Evolutionary conservation across 768 basidiomycete species (phyloP), one percentile per base, ranked within the genome.

Genomic region (Cystobasidium onofrii): DNA sequence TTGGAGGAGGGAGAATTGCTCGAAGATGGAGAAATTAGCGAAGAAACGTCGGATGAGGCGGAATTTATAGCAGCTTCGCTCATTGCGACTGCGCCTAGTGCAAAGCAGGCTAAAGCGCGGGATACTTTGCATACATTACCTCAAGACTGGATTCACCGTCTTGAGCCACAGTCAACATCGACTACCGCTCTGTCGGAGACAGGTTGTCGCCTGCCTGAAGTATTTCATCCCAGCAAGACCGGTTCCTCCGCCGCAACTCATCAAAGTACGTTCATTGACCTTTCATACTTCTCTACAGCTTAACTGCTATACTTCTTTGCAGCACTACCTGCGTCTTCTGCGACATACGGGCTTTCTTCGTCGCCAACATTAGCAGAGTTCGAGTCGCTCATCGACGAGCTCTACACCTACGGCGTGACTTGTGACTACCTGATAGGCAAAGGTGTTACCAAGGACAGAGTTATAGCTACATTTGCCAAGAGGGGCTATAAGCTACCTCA

Each of bases 341-440:
- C 57, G 13, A 9, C 9, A 23, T 43, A 15, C 63, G 41, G 10
- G n/a, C n/a, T n/a, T n/a, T n/a, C 46, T 20, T n/a, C n/a, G 10
- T 12, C 46, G 4, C 46, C 46, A 4, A 9, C 46, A 4, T 50
- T 71, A n/a, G 39, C 12, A 17, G 69, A 71, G n/a, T 57, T n/a
- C n/a, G 29, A 41, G 10, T 18, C 52, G 17, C 27, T 60, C 25
- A 60, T 71, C 10, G 54, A 57, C 20, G 36, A 71, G 20, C 34
- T 71, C 1, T 44, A 71, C 25, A 39, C 52, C 2, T 71, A 52
- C 46, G 69, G 69, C 33, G 44, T 60, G 33, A 55, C 50, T 9
- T 31, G 33, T 25, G 69, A 71, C 25, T 71, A 71, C 41, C 52
- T 71, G 25, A 33, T 71, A 2, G 34, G 20, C 18, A 52, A 71